Percentiles rank a stretch among this genome's conserved stretches.
Evolutionary conservation across 2,329 filamentous ascomycete genomes (phyloP).

Genomic region (Exophiala oligosperma): DNA sequence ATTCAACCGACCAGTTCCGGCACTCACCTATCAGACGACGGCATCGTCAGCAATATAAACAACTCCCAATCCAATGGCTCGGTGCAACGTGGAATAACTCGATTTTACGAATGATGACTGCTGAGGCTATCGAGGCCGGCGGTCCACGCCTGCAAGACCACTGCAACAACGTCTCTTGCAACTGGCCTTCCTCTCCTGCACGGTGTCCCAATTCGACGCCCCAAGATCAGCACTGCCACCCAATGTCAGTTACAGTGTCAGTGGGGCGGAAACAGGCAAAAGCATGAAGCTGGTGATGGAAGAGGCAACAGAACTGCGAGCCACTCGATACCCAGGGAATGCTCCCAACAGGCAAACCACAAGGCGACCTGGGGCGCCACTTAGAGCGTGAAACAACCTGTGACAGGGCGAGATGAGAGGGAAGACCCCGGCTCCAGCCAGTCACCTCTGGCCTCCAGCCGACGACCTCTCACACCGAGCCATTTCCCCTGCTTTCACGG

Average conservation of each 20-base stretch:
- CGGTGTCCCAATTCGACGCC: slow-evolving; percentile 22
- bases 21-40: slow-evolving; percentile 10
- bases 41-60: slow-evolving; percentile 15
- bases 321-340: neutral
- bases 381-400: slow-evolving; percentile 21
- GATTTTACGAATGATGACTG: slow-evolving; percentile 14
- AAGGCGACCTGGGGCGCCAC: slow-evolving; percentile 15
- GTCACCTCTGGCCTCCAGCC: slow-evolving; percentile 19
- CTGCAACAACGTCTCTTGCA: slow-evolving; percentile 6
- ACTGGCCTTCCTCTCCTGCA: slow-evolving; percentile 23
- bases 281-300: slow-evolving; percentile 7
- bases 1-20: neutral
- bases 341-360: slow-evolving; percentile 6
- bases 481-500: slow-evolving; percentile 16
- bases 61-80: slow-evolving; percentile 20
- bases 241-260: slow-evolving; percentile 15
- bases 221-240: slow-evolving; percentile 24
- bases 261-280: slow-evolving; percentile 16
- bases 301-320: slow-evolving; percentile 11
- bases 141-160: neutral
- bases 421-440: slow-evolving; percentile 11
- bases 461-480: slow-evolving; percentile 22
- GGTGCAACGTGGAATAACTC: slow-evolving; percentile 24
- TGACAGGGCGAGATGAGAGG: slow-evolving; percentile 13
- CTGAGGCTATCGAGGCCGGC: slow-evolving; percentile 6